Conservation (phyloP, 1,284 basidiomycete genomes). For the Pseudomicrostroma phylloplanum region DNA sequence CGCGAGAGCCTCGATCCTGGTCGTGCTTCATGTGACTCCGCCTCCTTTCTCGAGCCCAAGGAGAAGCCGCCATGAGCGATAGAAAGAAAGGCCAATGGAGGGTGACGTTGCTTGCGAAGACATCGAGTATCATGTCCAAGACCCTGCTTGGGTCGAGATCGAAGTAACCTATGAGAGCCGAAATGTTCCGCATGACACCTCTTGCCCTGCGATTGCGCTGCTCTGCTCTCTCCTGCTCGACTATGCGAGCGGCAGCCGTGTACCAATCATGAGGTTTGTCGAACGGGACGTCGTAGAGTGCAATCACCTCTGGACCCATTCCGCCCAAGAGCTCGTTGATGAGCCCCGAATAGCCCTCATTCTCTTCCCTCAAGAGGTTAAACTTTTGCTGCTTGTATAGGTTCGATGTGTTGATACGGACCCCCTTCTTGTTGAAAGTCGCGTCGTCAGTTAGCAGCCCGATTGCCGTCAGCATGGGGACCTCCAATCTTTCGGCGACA, state of each 20-base stretch:
- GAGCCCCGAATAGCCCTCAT: slow-evolving; percentile 91
- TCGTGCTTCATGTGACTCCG: too few species aligned
- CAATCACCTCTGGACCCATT: slow-evolving; percentile 63
- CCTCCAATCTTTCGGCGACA: slow-evolving; percentile 26
- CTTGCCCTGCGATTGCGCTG: slow-evolving; percentile 38
- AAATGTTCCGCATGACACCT: slow-evolving; percentile 43
- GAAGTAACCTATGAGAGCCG: slow-evolving; percentile 63
- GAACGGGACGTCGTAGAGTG: slow-evolving; percentile 53
- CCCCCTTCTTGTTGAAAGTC: slow-evolving; percentile 32
- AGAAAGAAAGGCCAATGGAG: slow-evolving; percentile 89
- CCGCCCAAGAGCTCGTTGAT: slow-evolving; percentile 74
- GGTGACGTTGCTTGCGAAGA: slow-evolving; percentile 72
- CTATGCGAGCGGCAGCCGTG: slow-evolving; percentile 13
- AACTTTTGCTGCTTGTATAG: slow-evolving; percentile 95
- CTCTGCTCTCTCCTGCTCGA: slow-evolving; percentile 28
- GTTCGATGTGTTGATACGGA: slow-evolving; percentile 41
- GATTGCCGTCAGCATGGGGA: slow-evolving; percentile 25
- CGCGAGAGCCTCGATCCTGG: background rate
- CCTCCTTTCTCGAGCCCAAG: slow-evolving; percentile 58
- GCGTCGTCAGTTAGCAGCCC: slow-evolving; percentile 31
- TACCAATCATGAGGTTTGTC: background rate
- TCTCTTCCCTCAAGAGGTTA: slow-evolving; percentile 92
- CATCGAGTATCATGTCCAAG: slow-evolving; percentile 85
- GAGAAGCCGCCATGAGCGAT: slow-evolving; percentile 72
- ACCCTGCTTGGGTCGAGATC: slow-evolving; percentile 91